A percentile compares a stretch with the other conserved stretches of the same genome.
These are phyloP conservation scores for Rhipidocladum racemiflorum DNA, from an alignment of 176 grass and related monocot genomes.

Conservation along the genomic window DNA sequence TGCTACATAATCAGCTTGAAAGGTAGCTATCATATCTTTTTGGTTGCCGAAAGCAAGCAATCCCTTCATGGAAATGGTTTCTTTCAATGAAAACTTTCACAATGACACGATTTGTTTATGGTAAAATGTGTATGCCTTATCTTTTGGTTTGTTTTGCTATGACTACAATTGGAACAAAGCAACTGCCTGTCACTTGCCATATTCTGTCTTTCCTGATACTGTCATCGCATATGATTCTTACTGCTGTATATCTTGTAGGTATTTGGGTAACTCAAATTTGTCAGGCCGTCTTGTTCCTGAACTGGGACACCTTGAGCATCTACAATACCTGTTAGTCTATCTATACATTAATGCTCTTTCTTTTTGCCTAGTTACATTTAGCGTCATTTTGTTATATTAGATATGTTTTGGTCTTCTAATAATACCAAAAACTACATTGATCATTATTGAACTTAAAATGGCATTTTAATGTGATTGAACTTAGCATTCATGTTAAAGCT, in stretches of 20 bases:
- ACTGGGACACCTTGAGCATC: slow-evolving; percentile 59
- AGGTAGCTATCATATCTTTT: background rate
- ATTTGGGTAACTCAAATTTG: slow-evolving; percentile 84
- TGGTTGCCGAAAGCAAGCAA: slow-evolving; percentile 1
- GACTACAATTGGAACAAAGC: background rate
- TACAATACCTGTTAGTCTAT: slow-evolving; percentile 72
- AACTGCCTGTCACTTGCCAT: background rate
- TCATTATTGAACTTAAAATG: background rate
- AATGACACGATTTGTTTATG: background rate
- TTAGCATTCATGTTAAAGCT: slow-evolving; percentile 1
- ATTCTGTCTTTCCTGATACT: background rate
- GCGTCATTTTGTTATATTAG: background rate
- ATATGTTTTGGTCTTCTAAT: background rate
- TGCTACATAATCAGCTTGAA: background rate
- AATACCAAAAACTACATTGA: background rate
- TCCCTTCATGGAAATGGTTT: background rate
- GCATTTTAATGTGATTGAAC: background rate
- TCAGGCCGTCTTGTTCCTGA: slow-evolving; percentile 62
- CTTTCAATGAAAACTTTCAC: background rate
- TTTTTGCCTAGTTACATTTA: background rate
- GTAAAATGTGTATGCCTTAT: background rate
- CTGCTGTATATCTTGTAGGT: slow-evolving; percentile 39
- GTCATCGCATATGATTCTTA: background rate
- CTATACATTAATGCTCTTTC: background rate
- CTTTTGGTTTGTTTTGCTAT: background rate